phyloP scores from a whole-genome alignment of 2,329 filamentous ascomycete species.

The Diplodia seriata region DNA sequence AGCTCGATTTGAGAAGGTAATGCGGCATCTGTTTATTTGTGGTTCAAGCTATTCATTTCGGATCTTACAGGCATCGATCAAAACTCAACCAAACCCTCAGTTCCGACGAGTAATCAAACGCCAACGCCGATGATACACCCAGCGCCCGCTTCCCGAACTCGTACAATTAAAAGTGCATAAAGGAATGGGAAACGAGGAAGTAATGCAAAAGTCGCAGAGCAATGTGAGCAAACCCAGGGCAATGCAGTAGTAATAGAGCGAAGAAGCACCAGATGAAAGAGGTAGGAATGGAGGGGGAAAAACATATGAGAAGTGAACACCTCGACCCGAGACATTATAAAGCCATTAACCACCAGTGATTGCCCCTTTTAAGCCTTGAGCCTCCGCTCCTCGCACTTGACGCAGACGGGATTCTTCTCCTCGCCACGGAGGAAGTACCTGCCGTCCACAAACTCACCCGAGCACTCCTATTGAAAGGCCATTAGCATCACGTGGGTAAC shows the following conservation, averaged over 20 bases:
- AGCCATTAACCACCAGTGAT: background rate
- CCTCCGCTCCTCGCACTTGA: slow-evolving; percentile 66
- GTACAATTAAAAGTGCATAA: slow-evolving; percentile 3
- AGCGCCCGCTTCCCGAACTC: slow-evolving; percentile 1
- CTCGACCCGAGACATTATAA: background rate
- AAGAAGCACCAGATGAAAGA: background rate
- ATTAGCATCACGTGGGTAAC: background rate
- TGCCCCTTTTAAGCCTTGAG: slow-evolving; percentile 59
- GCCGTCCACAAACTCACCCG: slow-evolving; percentile 66
- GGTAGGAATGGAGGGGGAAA: background rate
- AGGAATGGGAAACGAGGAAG: background rate
- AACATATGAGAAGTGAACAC: slow-evolving; percentile 5
- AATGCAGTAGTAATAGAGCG: slow-evolving; percentile 12
- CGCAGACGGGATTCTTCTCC: slow-evolving; percentile 66
- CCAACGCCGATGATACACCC: background rate
- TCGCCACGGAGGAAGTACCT: slow-evolving; percentile 68
- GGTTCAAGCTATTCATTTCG: background rate
- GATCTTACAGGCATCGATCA: background rate
- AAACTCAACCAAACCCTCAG: background rate
- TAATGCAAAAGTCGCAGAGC: background rate
- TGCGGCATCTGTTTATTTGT: slow-evolving; percentile 1
- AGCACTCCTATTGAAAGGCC: slow-evolving; percentile 59
- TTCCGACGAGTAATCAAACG: background rate
- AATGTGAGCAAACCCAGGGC: background rate
- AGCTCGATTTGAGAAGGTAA: background rate